A percentile compares a stretch with the other conserved stretches of the same genome.
Conservation (phyloP, 1,284 basidiomycete species). For the Phellinidium pouzarii region DNA sequence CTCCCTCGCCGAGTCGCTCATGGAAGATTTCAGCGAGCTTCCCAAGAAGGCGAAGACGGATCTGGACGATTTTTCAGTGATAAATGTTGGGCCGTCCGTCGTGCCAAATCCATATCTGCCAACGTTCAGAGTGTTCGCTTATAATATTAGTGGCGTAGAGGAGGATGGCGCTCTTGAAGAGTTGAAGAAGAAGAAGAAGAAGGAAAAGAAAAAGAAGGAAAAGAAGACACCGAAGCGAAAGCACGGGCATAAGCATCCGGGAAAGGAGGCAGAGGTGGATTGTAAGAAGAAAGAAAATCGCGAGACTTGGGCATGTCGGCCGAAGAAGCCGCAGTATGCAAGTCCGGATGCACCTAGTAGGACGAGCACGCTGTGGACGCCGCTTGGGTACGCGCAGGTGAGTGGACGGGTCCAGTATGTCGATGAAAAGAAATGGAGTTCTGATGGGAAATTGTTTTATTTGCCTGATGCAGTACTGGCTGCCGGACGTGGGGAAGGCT, state of each 20-base stretch:
- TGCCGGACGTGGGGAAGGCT: constrained; percentile 57
- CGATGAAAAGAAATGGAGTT: not conserved
- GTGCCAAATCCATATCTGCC: constrained; percentile 88
- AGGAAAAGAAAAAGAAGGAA: constrained; percentile 22
- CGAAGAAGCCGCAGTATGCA: constrained; percentile 54
- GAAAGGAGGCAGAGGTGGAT: constrained; percentile 34
- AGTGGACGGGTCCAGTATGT: constrained; percentile 19
- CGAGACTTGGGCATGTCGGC: constrained; percentile 53
- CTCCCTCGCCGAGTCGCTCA: constrained; percentile 42
- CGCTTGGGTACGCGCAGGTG: constrained; percentile 80
- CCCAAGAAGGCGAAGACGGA: constrained; percentile 48
- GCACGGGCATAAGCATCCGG: constrained; percentile 42
- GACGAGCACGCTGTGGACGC: constrained; percentile 61
- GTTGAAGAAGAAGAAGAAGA: constrained; percentile 25
- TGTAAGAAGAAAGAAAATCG: constrained; percentile 48
- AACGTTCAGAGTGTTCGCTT: constrained; percentile 75
- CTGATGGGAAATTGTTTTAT: not conserved
- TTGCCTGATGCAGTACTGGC: constrained; percentile 53
- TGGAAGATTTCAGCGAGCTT: constrained; percentile 51
- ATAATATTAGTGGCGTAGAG: constrained; percentile 54
- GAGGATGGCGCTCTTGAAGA: constrained; percentile 22
- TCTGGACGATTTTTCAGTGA: constrained; percentile 62
- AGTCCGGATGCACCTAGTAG: constrained; percentile 65
- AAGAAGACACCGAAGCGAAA: constrained; percentile 30
- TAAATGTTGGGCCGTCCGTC: constrained; percentile 76